Percentiles rank a stretch among this genome's conserved stretches.
These are phyloP conservation scores for Fusarium sp. DNA, from an alignment of 2,329 filamentous ascomycete species.

Conservation along the genomic window DNA sequence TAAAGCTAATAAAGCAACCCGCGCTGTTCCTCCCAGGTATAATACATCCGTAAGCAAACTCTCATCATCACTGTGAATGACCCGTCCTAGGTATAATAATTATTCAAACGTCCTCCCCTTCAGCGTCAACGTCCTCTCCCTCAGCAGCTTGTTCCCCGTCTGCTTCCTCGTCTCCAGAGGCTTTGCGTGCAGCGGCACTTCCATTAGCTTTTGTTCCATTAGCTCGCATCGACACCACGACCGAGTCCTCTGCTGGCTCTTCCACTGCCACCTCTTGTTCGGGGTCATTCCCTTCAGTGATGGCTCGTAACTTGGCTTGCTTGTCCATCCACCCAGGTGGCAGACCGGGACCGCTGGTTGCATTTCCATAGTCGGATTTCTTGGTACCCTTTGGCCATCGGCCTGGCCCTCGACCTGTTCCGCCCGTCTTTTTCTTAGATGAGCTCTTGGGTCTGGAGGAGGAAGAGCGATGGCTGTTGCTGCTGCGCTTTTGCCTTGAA, in stretches of 20 bases:
- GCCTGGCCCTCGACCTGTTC: slow-evolving; percentile 72
- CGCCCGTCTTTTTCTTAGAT: slow-evolving; percentile 66
- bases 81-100: slow-evolving; percentile 20
- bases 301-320: slow-evolving; percentile 32
- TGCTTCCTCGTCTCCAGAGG: slow-evolving; percentile 20
- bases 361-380: slow-evolving; percentile 75
- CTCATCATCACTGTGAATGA: background rate
- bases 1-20: slow-evolving; percentile 26
- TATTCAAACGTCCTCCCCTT: slow-evolving; percentile 50
- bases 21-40: slow-evolving; percentile 36
- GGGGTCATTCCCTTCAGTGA: slow-evolving; percentile 32
- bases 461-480: slow-evolving; percentile 47
- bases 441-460: slow-evolving; percentile 50
- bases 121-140: slow-evolving; percentile 50
- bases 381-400: slow-evolving; percentile 76
- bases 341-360: slow-evolving; percentile 72
- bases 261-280: slow-evolving; percentile 21
- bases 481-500: slow-evolving; percentile 56
- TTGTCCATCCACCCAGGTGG: slow-evolving; percentile 66
- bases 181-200: slow-evolving; percentile 22
- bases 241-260: slow-evolving; percentile 50
- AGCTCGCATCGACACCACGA: slow-evolving; percentile 46
- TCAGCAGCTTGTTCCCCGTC: slow-evolving; percentile 23
- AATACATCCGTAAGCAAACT: slow-evolving; percentile 32
- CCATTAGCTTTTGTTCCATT: slow-evolving; percentile 41